Base-by-base conservation (phyloP, 139 green algal genomes). In the Desmodesmus armatus region DNA sequence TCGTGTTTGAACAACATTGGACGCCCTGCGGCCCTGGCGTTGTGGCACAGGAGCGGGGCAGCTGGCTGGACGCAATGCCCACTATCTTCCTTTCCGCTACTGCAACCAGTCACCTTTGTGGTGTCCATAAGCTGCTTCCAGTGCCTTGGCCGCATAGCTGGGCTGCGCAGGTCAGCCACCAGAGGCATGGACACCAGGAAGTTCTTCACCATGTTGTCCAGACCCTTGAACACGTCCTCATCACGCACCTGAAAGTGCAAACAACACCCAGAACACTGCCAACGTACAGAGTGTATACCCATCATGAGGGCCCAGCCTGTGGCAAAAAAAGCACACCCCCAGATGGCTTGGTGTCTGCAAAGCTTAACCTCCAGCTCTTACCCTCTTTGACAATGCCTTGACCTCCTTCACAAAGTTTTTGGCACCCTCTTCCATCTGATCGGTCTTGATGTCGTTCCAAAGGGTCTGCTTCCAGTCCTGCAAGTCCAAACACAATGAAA, bases 341-440 rank as follows among this genome's bases (percentile, higher is more conserved):
- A n/a, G n/a, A n/a, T n/a, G n/a, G n/a, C n/a, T n/a, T n/a, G n/a
- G n/a, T n/a, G n/a, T n/a, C n/a, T n/a, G n/a, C n/a, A n/a, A n/a
- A n/a, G n/a, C n/a, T n/a, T n/a, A 69, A n/a, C 60, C 25, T 15
- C 60, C 60, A 25, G 9, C 9, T n/a, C 63, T 9, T 19, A 89
- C 87, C 81, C 91, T 93, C 86, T 93, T 93, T 75, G 89, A 76
- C 47, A 93, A 84, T 63, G 66, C 70, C 87, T 92, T 92, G 60
- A 94, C 85, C 83, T 98, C 94, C 88, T 98, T 98, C 40, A 96
- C 90, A 76, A 97, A 96, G 2, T 75, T 70, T 92, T 97, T 98
- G 74, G 94, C 92, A 29, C 93, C 94, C 17, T 97, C 94, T 86
- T 97, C 95, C 92, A 98, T 96, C 27, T 93, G 75, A 33, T 95